Conservation (phyloP, 2,329 filamentous ascomycete species). For the Exophiala viscosa region DNA sequence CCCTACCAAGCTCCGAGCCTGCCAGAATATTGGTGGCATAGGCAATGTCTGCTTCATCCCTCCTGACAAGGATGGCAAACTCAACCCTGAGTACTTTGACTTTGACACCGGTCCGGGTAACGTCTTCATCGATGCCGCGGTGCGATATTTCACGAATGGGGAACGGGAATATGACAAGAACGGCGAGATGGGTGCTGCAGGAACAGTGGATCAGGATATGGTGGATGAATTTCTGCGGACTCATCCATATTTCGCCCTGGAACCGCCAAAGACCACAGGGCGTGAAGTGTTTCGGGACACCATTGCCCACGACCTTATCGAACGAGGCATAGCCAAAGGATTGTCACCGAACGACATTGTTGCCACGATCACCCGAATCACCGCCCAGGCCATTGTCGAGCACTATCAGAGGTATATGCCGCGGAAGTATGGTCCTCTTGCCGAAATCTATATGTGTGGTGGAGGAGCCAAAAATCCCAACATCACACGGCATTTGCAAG, state of each 20-base stretch:
- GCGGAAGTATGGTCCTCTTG: constrained; percentile 38
- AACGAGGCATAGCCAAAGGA: constrained; percentile 43
- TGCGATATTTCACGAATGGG: constrained; percentile 53
- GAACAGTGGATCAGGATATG: constrained; percentile 49
- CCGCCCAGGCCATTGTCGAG: constrained; percentile 56
- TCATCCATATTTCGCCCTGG: constrained; percentile 49
- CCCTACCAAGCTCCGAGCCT: constrained; percentile 54
- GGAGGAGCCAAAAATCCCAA: constrained; percentile 58
- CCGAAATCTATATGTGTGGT: constrained; percentile 60
- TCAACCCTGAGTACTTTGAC: constrained; percentile 44
- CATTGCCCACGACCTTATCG: constrained; percentile 51
- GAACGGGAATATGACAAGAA: constrained; percentile 50
- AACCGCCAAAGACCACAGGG: constrained; percentile 57
- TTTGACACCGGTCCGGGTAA: constrained; percentile 58
- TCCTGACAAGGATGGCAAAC: constrained; percentile 39
- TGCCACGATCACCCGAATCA: constrained; percentile 58
- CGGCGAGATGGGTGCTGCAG: constrained; percentile 49
- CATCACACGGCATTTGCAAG: constrained; percentile 53
- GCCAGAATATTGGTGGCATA: constrained; percentile 61
- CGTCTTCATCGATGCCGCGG: constrained; percentile 54
- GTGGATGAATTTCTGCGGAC: constrained; percentile 50
- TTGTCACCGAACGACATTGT: constrained; percentile 52
- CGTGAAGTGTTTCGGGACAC: constrained; percentile 59
- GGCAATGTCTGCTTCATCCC: constrained; percentile 59
- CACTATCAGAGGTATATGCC: constrained; percentile 50